phyloP scores from a whole-genome alignment of 495 filamentous ascomycete species.

The Tuber indicum region DNA sequence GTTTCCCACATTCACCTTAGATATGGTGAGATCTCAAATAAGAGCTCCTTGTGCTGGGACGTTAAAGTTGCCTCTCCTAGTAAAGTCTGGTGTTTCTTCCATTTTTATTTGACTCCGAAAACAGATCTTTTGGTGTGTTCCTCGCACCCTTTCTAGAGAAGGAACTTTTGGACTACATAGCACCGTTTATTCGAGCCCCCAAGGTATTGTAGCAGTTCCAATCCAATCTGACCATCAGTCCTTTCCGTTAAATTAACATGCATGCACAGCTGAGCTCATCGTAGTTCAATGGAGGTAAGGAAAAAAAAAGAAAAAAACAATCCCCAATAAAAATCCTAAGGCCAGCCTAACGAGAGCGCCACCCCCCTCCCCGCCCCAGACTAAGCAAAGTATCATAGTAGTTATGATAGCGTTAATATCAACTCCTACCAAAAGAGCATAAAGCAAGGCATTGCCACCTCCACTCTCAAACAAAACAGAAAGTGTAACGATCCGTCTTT shows the following conservation, averaged over 20 bases:
- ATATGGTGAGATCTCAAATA: background rate
- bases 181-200: no score
- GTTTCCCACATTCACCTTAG: background rate
- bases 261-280: background rate
- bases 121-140: no score
- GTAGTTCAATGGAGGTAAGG: background rate
- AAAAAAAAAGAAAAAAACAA: background rate
- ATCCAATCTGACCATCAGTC: background rate
- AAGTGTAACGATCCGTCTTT: background rate
- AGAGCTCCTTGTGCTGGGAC: no score
- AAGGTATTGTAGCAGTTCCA: background rate
- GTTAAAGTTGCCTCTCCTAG: no score
- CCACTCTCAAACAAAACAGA: background rate
- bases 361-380: background rate
- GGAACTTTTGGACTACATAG: no score
- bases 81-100: no score
- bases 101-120: no score
- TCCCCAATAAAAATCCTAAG: background rate
- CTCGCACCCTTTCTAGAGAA: no score
- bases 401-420: background rate
- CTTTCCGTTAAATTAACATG: background rate
- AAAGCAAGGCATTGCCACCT: background rate
- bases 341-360: background rate
- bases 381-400: background rate
- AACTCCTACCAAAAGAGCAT: background rate